Conservation (phyloP, 306 rosid species). For the Albizia julibrissin region DNA sequence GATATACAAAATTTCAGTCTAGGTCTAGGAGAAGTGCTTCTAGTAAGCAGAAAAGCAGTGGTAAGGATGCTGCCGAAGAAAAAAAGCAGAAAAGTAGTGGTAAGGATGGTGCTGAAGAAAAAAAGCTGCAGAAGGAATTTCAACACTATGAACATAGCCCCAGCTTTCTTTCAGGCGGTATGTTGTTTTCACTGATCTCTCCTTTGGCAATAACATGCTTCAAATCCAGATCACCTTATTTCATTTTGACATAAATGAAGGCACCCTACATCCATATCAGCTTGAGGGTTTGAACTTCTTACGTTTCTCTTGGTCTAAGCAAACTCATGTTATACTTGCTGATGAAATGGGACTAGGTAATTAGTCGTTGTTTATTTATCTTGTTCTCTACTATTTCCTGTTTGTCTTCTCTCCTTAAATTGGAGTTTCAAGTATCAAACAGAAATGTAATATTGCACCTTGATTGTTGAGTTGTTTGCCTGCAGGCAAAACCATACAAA, state of each 20-base stretch:
- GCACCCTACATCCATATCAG: conserved; percentile 93
- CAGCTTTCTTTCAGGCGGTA: conserved; percentile 83
- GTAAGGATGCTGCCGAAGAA: conserved; percentile 58
- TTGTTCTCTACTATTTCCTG: conserved; percentile 15
- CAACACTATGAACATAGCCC: conserved; percentile 89
- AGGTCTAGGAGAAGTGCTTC: conserved; percentile 59
- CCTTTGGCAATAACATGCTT: conserved; percentile 29
- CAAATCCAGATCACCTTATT: conserved; percentile 33
- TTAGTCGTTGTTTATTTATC: conserved; percentile 37
- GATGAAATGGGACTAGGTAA: conserved; percentile 99
- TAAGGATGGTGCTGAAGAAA: conserved; percentile 61
- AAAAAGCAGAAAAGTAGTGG: conserved; percentile 49
- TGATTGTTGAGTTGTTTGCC: conserved; percentile 34
- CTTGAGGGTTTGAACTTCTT: conserved; percentile 98
- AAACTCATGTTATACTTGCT: conserved; percentile 97
- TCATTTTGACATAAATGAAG: conserved; percentile 51
- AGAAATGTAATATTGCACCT: conserved; percentile 15
- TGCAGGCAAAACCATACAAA: conserved; percentile 97
- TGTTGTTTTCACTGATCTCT: conserved; percentile 24
- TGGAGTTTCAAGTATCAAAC: conserved; percentile 26
- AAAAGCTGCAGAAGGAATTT: conserved; percentile 83
- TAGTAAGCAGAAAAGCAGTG: conserved; percentile 59
- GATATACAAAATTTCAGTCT: conserved; percentile 71
- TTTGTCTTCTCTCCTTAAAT: conserved; percentile 20
- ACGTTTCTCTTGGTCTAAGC: conserved; percentile 98